A percentile compares a stretch with the other conserved stretches of the same genome.
Evolutionary conservation across 2,329 filamentous ascomycete species (phyloP).

Genomic region (Neonectria neomacrospora): DNA sequence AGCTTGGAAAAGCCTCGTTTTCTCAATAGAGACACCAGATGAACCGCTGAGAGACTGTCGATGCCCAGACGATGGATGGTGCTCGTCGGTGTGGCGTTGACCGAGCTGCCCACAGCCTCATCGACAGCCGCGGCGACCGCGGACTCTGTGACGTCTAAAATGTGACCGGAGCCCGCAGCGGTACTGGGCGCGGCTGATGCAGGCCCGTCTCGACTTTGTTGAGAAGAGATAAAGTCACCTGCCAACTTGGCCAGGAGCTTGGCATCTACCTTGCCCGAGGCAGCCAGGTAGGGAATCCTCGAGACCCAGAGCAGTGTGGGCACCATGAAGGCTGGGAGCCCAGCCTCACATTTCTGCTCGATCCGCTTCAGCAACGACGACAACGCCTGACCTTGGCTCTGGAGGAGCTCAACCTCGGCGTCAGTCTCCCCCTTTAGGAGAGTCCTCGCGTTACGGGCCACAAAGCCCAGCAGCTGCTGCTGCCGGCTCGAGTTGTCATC

Average conservation of each 20-base stretch:
- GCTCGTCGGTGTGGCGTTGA: slow-evolving; percentile 12
- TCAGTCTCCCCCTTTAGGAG: neutral
- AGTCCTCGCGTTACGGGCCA: neutral
- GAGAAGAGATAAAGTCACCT: slow-evolving; percentile 16
- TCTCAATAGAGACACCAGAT: slow-evolving; percentile 31
- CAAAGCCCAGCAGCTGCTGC: neutral
- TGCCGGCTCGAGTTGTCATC: neutral
- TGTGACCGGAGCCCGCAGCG: neutral
- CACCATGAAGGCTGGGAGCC: slow-evolving; percentile 38
- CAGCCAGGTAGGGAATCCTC: slow-evolving; percentile 32
- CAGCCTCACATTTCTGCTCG: slow-evolving; percentile 18
- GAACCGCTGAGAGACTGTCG: slow-evolving; percentile 36
- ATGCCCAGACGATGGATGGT: slow-evolving; percentile 30
- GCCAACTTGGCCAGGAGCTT: slow-evolving; percentile 27
- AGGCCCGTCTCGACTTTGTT: neutral
- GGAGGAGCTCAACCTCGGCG: neutral
- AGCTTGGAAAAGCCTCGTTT: slow-evolving; percentile 28
- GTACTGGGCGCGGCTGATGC: neutral
- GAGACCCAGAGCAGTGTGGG: slow-evolving; percentile 36
- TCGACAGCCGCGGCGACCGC: neutral
- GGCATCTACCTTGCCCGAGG: slow-evolving; percentile 36
- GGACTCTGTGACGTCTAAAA: neutral
- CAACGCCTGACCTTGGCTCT: neutral
- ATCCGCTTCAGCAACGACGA: neutral
- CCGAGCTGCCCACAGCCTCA: neutral